Evolutionary conservation across 192 early-diverging fungal species (phyloP).

Genomic region (Entomortierella chlamydospora): DNA sequence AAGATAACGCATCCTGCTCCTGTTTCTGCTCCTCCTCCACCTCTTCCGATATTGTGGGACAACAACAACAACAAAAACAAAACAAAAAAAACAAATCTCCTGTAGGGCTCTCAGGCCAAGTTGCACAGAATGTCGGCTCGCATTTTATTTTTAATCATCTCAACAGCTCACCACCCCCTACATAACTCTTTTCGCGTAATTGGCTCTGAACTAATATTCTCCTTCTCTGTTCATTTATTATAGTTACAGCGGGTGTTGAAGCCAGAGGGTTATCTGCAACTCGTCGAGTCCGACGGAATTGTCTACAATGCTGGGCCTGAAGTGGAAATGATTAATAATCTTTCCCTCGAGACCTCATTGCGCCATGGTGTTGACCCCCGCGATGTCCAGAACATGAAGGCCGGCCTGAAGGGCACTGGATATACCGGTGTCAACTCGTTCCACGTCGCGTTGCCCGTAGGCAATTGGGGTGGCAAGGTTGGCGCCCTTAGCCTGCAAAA

Average conservation of each 20-base stretch:
- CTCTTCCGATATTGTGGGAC: too few species aligned
- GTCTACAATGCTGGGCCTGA: constrained; percentile 49
- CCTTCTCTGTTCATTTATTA: not conserved
- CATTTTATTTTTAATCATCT: not conserved
- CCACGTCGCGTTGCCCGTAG: constrained; percentile 44
- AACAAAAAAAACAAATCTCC: too few species aligned
- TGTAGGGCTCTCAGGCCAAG: too few species aligned
- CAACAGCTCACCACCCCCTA: too few species aligned
- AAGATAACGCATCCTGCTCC: not conserved
- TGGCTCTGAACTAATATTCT: not conserved
- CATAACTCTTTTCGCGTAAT: too few species aligned
- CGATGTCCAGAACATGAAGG: constrained; percentile 49
- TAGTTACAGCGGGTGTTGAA: constrained; percentile 62
- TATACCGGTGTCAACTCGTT: constrained; percentile 46
- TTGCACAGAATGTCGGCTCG: not conserved
- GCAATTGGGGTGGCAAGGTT: constrained; percentile 47
- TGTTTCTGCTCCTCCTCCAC: too few species aligned
- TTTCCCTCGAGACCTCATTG: constrained; percentile 49
- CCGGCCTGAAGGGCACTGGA: constrained; percentile 37
- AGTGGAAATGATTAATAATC: constrained; percentile 45
- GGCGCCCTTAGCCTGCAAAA: constrained; percentile 35
- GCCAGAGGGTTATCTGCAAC: constrained; percentile 65
- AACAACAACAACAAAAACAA: too few species aligned
- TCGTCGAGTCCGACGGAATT: constrained; percentile 54
- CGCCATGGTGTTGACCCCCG: constrained; percentile 48